Evolutionary conservation across 148 eudicot species (phyloP).

Genomic region (Rheum nobile): DNA sequence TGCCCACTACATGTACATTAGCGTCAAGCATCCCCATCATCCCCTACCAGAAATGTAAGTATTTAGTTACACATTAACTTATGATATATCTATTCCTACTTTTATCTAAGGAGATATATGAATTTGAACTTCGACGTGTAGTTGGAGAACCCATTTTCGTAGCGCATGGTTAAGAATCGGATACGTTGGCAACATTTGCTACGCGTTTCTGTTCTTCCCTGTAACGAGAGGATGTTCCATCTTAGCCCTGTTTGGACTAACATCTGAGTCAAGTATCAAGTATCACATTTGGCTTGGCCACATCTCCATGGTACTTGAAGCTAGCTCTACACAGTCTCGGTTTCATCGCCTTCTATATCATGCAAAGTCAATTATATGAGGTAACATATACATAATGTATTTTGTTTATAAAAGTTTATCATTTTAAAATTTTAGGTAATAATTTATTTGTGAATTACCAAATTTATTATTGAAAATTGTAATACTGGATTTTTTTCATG

Average conservation of each 20-base stretch:
- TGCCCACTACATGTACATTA: conserved; percentile 4
- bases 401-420: too few relatives aligned
- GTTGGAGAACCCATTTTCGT: conserved; percentile 35
- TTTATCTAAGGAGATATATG: background rate
- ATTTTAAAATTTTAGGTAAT: too few relatives aligned
- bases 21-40: background rate
- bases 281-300: conserved; percentile 62
- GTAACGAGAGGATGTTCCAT: conserved; percentile 45
- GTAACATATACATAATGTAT: conserved; percentile 25
- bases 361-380: conserved; percentile 23
- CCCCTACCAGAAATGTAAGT: conserved; percentile 6
- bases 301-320: conserved; percentile 34
- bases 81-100: background rate
- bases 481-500: too few relatives aligned
- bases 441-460: too few relatives aligned
- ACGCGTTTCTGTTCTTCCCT: conserved; percentile 51
- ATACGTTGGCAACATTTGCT: conserved; percentile 38
- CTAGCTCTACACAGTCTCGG: conserved; percentile 35
- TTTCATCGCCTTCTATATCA: conserved; percentile 37
- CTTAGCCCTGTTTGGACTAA: conserved; percentile 43
- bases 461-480: too few relatives aligned
- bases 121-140: background rate
- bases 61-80: background rate
- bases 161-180: conserved; percentile 35
- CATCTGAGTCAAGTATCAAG: conserved; percentile 50